Percentiles rank a stretch among this genome's conserved stretches.
These are phyloP conservation scores for Pholiota molesta DNA, from an alignment of 768 basidiomycete genomes.

Conservation along the genomic window DNA sequence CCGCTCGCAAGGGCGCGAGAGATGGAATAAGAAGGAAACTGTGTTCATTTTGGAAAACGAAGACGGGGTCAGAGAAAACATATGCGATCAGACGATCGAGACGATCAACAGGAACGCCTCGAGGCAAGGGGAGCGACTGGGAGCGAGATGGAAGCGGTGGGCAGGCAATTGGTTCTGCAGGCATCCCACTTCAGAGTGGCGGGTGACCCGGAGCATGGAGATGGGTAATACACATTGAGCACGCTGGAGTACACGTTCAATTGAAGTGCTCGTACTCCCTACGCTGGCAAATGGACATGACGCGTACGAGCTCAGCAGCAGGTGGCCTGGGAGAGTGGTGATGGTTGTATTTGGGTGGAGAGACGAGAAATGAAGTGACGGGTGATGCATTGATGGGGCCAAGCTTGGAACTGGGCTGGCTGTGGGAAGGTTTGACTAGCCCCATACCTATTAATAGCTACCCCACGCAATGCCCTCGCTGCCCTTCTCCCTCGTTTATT, in stretches of 20 bases:
- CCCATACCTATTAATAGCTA: no score
- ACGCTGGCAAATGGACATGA: not conserved
- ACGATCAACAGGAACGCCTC: not conserved
- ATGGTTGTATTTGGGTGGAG: no score
- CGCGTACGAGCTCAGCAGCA: not conserved
- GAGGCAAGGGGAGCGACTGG: not conserved
- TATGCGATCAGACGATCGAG: not conserved
- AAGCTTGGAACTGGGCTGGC: no score
- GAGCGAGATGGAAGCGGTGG: not conserved
- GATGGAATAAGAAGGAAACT: no score
- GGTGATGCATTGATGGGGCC: no score
- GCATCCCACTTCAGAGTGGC: not conserved
- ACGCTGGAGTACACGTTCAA: slow-evolving; percentile 48
- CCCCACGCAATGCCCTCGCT: no score
- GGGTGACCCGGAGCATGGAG: slow-evolving; percentile 1
- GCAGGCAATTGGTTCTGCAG: not conserved
- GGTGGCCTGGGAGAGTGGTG: no score
- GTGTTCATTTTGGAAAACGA: not conserved
- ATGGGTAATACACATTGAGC: slow-evolving; percentile 21
- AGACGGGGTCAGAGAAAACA: not conserved
- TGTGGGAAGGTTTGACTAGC: no score
- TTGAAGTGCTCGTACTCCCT: slow-evolving; percentile 27
- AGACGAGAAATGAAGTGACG: no score
- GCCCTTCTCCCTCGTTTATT: no score
- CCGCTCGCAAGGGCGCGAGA: no score